A percentile compares a stretch with the other conserved stretches of the same genome.
phyloP scores from a whole-genome alignment of 1,139 yeast genomes.

The Suhomyces maxii region DNA sequence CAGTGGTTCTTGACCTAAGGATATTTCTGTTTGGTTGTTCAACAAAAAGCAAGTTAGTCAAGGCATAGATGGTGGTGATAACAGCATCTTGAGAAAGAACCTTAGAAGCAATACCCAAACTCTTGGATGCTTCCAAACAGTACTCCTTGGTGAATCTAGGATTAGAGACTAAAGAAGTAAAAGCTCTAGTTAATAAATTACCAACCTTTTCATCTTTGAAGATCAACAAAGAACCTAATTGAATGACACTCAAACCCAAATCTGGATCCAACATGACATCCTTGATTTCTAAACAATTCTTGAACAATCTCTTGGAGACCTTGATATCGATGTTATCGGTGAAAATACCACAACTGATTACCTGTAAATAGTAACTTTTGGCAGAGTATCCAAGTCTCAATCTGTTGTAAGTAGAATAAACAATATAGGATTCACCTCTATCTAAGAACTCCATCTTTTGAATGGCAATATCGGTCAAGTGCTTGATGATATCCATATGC shows the following conservation, averaged over 20 bases:
- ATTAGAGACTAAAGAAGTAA: constrained; percentile 49
- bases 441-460: constrained; percentile 45
- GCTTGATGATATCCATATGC: constrained; percentile 25
- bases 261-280: constrained; percentile 46
- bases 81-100: constrained; percentile 72
- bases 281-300: constrained; percentile 39
- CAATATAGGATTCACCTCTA: constrained; percentile 46
- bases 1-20: constrained; percentile 23
- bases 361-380: constrained; percentile 40
- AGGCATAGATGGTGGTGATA: constrained; percentile 82
- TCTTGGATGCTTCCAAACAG: constrained; percentile 35
- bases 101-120: constrained; percentile 48
- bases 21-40: constrained; percentile 12
- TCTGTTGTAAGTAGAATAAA: constrained; percentile 41
- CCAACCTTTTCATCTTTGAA: constrained; percentile 48
- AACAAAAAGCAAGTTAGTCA: constrained; percentile 70
- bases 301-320: constrained; percentile 35
- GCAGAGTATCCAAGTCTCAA: constrained; percentile 44
- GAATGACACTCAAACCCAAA: constrained; percentile 50
- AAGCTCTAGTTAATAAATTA: constrained; percentile 47
- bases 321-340: constrained; percentile 39
- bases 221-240: constrained; percentile 56
- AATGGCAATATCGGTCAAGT: constrained; percentile 36
- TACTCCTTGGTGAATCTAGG: constrained; percentile 36
- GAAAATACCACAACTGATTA: constrained; percentile 45